phyloP scores from a whole-genome alignment of 164 flowering plant genomes.

The Tinospora cordifolia region DNA sequence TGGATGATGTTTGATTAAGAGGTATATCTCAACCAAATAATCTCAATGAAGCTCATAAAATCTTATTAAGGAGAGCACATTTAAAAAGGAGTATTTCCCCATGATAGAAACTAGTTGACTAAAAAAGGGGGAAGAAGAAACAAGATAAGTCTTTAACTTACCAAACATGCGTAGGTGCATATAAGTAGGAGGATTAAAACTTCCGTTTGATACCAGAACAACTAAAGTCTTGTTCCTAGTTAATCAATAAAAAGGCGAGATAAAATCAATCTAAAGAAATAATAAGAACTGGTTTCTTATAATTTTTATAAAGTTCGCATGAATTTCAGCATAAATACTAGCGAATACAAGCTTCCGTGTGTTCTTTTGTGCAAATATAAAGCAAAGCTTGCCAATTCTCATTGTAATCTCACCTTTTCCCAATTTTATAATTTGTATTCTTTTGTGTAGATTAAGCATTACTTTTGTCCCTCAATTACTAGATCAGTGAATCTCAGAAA shows the following conservation, averaged over 20 bases:
- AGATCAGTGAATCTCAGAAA: background rate
- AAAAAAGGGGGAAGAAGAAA: background rate
- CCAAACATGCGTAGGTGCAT: constrained; percentile 93
- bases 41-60: background rate
- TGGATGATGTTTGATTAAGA: background rate
- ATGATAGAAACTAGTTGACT: background rate
- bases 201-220: constrained; percentile 74
- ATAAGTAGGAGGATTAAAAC: constrained; percentile 92
- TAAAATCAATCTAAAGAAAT: background rate
- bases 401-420: background rate
- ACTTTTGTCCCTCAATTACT: too few species aligned
- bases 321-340: background rate
- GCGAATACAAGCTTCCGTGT: background rate
- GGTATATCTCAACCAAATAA: background rate
- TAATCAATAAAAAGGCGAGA: constrained; percentile 2
- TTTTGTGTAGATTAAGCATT: background rate
- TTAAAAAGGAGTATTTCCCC: background rate
- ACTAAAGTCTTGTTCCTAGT: constrained; percentile 41
- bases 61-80: background rate
- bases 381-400: too few species aligned
- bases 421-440: background rate
- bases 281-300: background rate
- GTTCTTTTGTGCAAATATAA: background rate
- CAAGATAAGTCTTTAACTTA: constrained; percentile 17
- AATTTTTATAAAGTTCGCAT: background rate